Base-by-base conservation (phyloP, 106 monocot genomes). In the Apostasia shenzhenica region DNA sequence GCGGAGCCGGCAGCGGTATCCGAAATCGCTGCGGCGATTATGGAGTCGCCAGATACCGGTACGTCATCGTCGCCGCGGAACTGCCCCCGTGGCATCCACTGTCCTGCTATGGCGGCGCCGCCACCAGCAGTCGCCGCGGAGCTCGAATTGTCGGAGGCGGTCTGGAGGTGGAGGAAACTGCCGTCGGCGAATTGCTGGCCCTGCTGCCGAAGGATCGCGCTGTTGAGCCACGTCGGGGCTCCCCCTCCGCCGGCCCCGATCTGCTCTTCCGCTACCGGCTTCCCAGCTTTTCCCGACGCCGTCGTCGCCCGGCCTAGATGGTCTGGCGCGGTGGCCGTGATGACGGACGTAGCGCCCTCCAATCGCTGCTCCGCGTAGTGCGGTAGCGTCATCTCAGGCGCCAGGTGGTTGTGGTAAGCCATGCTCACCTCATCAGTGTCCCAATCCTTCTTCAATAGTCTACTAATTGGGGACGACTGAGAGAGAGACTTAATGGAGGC, bases 91-190 rank as follows among this genome's bases (percentile, higher is more conserved):
- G 69, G 52, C 4, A 44, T 41, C 75, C 58, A 46, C 47, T 58
- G 67, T 8, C 9, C 48, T 38, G 53, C 49, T 12, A 38, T 37
- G 6, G 37, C 57, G 58, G 12, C 12, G n/a, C 13, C 8, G 10
- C 54, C 55, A 11, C 41, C 53, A 69, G 54, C 5, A 41, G 41
- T 45, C 52, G 38, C 63, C 56, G 69, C 52, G n/a, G 70, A 67
- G 37, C 53, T 48, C 40, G 71, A 47, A 10, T 67, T n/a, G 49
- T 73, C 72, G n/a, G 78, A 71, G 50, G 53, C 53, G 38, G 81
- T 81, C 69, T 81, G 81, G 6, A 81, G 78, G 59, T 81, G 81
- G 48, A 81, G 81, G 72, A 81, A 81, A 69, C 81, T 79, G 47
- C 81, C 81, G 69, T 78, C 85, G 8, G n/a, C 59, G 54, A 69